phyloP scores from a whole-genome alignment of 192 early-diverging fungal genomes.

The Gonapodya prolifera region DNA sequence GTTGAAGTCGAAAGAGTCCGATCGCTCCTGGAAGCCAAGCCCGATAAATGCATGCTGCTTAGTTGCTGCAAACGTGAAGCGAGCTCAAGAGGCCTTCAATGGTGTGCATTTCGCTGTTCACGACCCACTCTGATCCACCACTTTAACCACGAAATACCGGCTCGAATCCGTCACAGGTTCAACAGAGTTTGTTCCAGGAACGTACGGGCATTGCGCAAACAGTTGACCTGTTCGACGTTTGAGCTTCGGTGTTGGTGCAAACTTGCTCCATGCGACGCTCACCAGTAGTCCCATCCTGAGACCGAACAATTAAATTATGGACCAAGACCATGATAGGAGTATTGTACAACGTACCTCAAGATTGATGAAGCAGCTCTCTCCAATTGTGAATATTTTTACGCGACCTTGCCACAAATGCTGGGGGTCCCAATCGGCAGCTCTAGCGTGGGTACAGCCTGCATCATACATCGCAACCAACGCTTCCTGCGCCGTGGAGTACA shows the following conservation, averaged over 20 bases:
- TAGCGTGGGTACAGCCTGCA: not conserved
- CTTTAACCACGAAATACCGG: not conserved
- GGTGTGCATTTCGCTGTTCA: no score
- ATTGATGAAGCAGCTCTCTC: not conserved
- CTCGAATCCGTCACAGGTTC: conserved; percentile 1
- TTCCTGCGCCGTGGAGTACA: not conserved
- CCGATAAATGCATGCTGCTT: not conserved
- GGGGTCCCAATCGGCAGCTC: conserved; percentile 3
- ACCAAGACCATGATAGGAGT: not conserved
- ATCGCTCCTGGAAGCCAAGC: not conserved
- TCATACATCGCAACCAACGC: not conserved
- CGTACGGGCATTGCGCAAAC: conserved; percentile 5
- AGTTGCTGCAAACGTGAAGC: not conserved
- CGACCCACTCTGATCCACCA: not conserved
- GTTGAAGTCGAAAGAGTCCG: conserved; percentile 3
- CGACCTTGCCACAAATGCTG: conserved; percentile 2
- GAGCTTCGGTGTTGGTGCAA: not conserved
- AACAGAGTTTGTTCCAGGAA: not conserved
- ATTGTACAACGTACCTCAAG: not conserved
- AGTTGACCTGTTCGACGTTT: not conserved
- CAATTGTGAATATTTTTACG: not conserved
- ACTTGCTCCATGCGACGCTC: not conserved
- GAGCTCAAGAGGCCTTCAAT: no score
- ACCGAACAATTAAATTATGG: not conserved
- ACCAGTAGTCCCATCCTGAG: not conserved